These are phyloP conservation scores for Cerrena zonata DNA, from an alignment of 1,284 basidiomycete species.

Conservation along the genomic window DNA sequence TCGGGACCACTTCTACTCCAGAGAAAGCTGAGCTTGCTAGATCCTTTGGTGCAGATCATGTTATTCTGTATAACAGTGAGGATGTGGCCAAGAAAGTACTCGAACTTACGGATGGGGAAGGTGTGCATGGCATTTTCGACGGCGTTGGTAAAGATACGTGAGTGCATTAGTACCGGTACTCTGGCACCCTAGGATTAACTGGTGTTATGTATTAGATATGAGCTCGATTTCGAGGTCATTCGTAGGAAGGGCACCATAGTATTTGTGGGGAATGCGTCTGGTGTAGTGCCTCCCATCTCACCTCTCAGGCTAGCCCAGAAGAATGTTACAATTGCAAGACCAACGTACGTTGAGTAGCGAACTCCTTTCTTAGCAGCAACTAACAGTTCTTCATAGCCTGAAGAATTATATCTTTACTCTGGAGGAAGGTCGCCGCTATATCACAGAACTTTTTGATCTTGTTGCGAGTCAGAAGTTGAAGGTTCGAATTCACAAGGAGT, in stretches of 20 bases:
- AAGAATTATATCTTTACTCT: slow-evolving; percentile 66
- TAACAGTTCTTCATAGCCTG: slow-evolving; percentile 27
- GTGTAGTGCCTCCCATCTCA: slow-evolving; percentile 69
- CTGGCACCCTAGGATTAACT: slow-evolving; percentile 23
- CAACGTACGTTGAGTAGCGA: slow-evolving; percentile 46
- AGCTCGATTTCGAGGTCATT: slow-evolving; percentile 76
- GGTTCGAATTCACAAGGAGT: slow-evolving; percentile 71
- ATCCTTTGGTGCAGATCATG: slow-evolving; percentile 78
- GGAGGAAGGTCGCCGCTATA: slow-evolving; percentile 67
- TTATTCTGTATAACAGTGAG: slow-evolving; percentile 76
- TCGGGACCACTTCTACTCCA: slow-evolving; percentile 84
- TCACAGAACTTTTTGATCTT: slow-evolving; percentile 62
- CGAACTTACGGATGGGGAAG: slow-evolving; percentile 76
- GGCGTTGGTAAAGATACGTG: slow-evolving; percentile 92
- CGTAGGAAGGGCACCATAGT: slow-evolving; percentile 80
- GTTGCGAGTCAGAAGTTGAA: slow-evolving; percentile 61
- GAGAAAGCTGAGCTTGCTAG: slow-evolving; percentile 83
- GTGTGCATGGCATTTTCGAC: slow-evolving; percentile 85
- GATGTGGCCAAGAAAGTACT: slow-evolving; percentile 67
- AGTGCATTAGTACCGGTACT: slow-evolving; percentile 23
- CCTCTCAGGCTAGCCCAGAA: slow-evolving; percentile 75
- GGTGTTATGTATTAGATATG: slow-evolving; percentile 52
- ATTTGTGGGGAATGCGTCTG: slow-evolving; percentile 90
- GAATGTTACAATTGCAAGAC: slow-evolving; percentile 76
- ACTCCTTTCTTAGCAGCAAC: not conserved